Evolutionary conservation across 441 rosid genomes (phyloP).

Genomic region (Adansonia gregorii): DNA sequence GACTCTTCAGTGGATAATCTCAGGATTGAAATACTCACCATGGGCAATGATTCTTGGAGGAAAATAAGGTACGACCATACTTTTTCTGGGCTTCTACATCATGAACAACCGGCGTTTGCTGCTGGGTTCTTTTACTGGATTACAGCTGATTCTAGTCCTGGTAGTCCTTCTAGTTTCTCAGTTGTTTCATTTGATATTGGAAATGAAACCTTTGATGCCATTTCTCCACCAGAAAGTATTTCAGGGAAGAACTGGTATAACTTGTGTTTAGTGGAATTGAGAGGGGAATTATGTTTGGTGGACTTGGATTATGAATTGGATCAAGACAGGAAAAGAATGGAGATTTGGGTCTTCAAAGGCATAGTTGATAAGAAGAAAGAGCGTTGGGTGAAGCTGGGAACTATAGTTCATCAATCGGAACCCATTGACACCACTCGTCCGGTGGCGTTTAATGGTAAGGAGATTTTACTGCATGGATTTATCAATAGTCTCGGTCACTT

Average conservation of each 20-base stretch:
- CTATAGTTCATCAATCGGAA: constrained; percentile 23
- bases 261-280: constrained; percentile 11
- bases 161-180: background rate
- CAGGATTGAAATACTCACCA: constrained; percentile 15
- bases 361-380: background rate
- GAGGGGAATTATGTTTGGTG: constrained; percentile 24
- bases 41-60: constrained; percentile 19
- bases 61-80: background rate
- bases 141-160: background rate
- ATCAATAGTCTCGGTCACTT: constrained; percentile 18
- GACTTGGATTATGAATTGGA: constrained; percentile 21
- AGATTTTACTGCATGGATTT: constrained; percentile 29
- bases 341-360: constrained; percentile 24
- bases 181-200: constrained; percentile 19
- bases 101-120: constrained; percentile 20
- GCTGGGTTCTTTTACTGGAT: constrained; percentile 28
- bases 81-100: constrained; percentile 1
- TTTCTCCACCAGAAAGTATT: constrained; percentile 9
- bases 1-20: background rate
- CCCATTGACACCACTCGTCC: constrained; percentile 17
- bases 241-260: background rate
- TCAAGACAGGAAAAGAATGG: constrained; percentile 14
- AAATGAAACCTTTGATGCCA: constrained; percentile 23
- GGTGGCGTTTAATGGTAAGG: constrained; percentile 15
- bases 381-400: constrained; percentile 16